A percentile compares a stretch with the other conserved stretches of the same genome.
phyloP scores from a whole-genome alignment of 2,329 filamentous ascomycete species.

The Exophiala xenobiotica region DNA sequence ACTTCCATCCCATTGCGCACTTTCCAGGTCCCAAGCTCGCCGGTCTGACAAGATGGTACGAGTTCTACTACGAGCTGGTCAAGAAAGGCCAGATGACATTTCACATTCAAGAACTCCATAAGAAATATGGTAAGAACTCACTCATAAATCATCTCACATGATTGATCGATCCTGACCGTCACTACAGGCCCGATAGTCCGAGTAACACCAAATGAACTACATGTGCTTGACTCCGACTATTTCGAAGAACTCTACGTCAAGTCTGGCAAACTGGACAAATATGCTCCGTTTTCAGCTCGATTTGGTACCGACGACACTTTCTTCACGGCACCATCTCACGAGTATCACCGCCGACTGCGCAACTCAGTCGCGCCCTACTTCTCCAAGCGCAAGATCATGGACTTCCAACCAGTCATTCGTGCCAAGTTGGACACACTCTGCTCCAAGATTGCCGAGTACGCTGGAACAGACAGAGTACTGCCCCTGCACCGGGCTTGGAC shows the following conservation, averaged over 20 bases:
- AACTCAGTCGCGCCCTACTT: conserved; percentile 6
- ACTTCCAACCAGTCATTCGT: conserved; percentile 28
- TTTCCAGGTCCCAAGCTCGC: conserved; percentile 25
- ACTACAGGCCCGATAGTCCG: conserved; percentile 20
- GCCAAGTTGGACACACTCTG: conserved; percentile 28
- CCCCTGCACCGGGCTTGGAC: conserved; percentile 33
- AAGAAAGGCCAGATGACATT: conserved; percentile 29
- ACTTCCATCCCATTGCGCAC: conserved; percentile 33
- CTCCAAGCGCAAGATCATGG: conserved; percentile 9
- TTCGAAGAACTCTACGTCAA: conserved; percentile 20
- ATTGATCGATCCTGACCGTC: background rate
- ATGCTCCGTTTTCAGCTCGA: conserved; percentile 1
- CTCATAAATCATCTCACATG: too few species aligned
- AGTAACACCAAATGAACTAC: conserved; percentile 19
- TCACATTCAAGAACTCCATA: conserved; percentile 31
- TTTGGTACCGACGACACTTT: conserved; percentile 3
- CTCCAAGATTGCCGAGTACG: conserved; percentile 30
- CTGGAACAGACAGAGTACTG: conserved; percentile 27
- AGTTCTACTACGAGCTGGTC: conserved; percentile 34
- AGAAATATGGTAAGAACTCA: conserved; percentile 30
- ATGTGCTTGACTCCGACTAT: conserved; percentile 19
- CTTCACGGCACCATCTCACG: conserved; percentile 6
- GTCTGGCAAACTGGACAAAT: conserved; percentile 17
- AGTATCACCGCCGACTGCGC: conserved; percentile 4
- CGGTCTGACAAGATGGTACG: conserved; percentile 32